Base-by-base conservation (phyloP, 352 stramenopile genomes). In the Phytophthora fragariaefolia region DNA sequence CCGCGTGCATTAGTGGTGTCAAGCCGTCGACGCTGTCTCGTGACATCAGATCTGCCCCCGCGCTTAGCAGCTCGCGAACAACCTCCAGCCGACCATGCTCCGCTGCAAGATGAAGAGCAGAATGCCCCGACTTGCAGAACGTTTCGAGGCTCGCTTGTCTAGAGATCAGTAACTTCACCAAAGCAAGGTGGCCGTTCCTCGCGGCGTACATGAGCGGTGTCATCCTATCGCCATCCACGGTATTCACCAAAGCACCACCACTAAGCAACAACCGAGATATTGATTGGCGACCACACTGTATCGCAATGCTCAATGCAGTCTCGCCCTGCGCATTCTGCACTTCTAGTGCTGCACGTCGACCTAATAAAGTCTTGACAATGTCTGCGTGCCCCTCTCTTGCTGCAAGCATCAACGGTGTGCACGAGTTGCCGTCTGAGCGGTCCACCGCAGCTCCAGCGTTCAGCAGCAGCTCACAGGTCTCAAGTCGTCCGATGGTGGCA, bases 341-440 rank as follows among this genome's bases (percentile, higher is more conserved):
- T 26, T 72, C 63, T 3, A 76, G 47, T 8, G 49, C 54, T 15
- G 57, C 56, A 42, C 27, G 28, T 43, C 47, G 32, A 54, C 7
- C 4, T 15, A 72, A 5, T 18, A 76, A 63, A 6, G 7, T 40
- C 6, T 62, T 30, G 4, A 72, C 68, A 46, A 66, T 34, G 7
- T 54, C 52, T 18, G 26, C 7, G 42, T 76, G 53, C 4, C 63
- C 68, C 23, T 57, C 47, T 59, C 46, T 45, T 26, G 58, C 43
- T 22, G 68, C 63, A n/a, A 76, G 23, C 40, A 76, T 72, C 58
- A 76, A 51, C n/a, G 68, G 24, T 22, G 68, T 76, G 30, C 20
- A 65, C 17, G 7, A 48, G 6, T 22, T 66, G 15, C 4, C 22
- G 49, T 72, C 63, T 15, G 20, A 55, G 6, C 27, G 24, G 52